Conservation (phyloP, 2,329 filamentous ascomycete genomes). For the Curvularia verruculosa region DNA sequence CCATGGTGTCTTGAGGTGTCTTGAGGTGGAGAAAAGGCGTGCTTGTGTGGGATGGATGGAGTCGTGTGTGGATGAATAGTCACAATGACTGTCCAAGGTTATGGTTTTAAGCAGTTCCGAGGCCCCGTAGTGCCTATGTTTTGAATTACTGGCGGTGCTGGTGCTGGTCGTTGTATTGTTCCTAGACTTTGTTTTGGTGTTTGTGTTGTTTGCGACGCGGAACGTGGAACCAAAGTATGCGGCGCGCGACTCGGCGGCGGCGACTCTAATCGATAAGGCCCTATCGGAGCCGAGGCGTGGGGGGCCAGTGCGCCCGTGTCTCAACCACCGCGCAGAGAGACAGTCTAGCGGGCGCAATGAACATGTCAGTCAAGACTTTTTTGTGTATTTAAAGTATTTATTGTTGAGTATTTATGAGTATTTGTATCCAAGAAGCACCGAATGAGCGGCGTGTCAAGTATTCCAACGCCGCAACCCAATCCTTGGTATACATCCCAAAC, state of each 20-base stretch:
- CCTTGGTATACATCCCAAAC: slow-evolving; percentile 5
- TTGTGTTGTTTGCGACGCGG: slow-evolving; percentile 22
- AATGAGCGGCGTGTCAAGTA: neutral
- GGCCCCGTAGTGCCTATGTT: neutral
- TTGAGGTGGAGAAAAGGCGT: too few relatives aligned
- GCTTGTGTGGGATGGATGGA: neutral
- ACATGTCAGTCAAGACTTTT: neutral
- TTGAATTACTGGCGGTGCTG: neutral
- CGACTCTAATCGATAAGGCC: slow-evolving; percentile 22
- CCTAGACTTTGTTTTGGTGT: slow-evolving; percentile 10
- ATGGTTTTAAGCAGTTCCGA: neutral
- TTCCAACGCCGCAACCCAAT: slow-evolving; percentile 1
- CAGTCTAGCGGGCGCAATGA: neutral
- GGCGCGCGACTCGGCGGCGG: slow-evolving; percentile 18
- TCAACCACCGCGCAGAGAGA: neutral
- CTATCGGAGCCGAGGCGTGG: slow-evolving; percentile 21
- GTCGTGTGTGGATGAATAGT: neutral
- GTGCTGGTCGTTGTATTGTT: neutral
- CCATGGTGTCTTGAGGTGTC: too few relatives aligned
- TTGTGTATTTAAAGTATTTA: neutral
- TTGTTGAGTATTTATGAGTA: neutral
- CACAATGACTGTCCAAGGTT: neutral
- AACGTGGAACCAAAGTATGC: slow-evolving; percentile 19
- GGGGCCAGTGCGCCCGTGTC: slow-evolving; percentile 6
- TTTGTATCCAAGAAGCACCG: neutral